phyloP scores from a whole-genome alignment of 768 basidiomycete species.

The Phlebiopsis flavidoalba region DNA sequence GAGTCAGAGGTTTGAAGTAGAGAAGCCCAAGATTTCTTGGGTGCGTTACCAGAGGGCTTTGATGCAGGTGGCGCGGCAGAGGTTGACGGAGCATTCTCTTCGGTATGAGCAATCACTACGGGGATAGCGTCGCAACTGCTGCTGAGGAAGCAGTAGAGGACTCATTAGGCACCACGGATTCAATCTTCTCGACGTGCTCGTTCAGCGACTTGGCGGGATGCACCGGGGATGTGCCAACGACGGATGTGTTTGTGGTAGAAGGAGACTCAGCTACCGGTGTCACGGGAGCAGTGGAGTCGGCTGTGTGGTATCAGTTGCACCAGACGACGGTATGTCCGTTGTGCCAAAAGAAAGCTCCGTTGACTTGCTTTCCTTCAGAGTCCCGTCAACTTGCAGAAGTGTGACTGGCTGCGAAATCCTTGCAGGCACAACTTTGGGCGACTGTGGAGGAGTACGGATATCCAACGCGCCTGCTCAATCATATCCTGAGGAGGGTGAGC shows the following conservation, averaged over 20 bases:
- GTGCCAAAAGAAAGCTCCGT: conserved; percentile 18
- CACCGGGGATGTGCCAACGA: conserved; percentile 24
- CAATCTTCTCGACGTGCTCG: conserved; percentile 7
- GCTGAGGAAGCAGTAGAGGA: conserved; percentile 9
- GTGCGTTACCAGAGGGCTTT: conserved; percentile 17
- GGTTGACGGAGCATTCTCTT: conserved; percentile 5
- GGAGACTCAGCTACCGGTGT: conserved; percentile 51
- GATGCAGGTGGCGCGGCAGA: conserved; percentile 13
- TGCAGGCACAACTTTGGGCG: conserved; percentile 14
- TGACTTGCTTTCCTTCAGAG: not conserved
- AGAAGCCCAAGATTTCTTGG: conserved; percentile 73
- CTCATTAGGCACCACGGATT: not conserved
- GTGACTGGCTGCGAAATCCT: conserved; percentile 6
- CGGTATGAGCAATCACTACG: conserved; percentile 2
- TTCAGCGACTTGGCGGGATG: conserved; percentile 16
- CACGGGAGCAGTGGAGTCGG: conserved; percentile 44
- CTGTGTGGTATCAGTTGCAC: conserved; percentile 46
- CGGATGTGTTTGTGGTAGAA: conserved; percentile 52
- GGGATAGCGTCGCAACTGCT: not conserved
- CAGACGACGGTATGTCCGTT: conserved; percentile 38
- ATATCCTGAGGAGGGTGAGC: conserved; percentile 60
- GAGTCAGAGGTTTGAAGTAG: conserved; percentile 49
- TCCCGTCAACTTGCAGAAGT: not conserved
- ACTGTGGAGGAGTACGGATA: conserved; percentile 41
- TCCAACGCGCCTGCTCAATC: conserved; percentile 55